Base-by-base conservation (phyloP, 106 monocot genomes). In the Acorus calamus region DNA sequence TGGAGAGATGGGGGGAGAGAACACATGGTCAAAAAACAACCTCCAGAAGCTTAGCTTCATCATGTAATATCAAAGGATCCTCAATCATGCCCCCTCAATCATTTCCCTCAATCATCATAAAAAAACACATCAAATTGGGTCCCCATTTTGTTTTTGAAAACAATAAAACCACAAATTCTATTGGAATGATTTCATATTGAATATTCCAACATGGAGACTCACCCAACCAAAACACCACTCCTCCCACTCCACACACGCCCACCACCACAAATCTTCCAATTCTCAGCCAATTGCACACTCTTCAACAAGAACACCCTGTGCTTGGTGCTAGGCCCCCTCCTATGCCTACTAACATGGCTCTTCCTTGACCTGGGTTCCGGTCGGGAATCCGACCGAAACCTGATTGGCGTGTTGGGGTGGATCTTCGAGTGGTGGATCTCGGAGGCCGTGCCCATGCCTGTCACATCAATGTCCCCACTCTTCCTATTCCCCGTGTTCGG, bases 351-450 rank as follows among this genome's bases (percentile, higher is more conserved):
- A 11, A 65, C 92, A 49, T 74, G 61, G 67, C 53, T 79, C 68
- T 64, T 78, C 42, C 74, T 81, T 70, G 79, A 86, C 59, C 59
- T 80, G 68, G 75, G 55, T 28, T 28, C 28, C 46, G 92, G 77
- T 53, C 63, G 58, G 60, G 49, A 57, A 9, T 11, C 72, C 28
- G 75, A 77, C 59, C 72, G 80, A 54, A 85, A 88, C 79, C 85
- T 92, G 98, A 80, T 98, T 2, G 98, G 78, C 0, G 98, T 74
- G 2, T 74, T 98, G 6, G 54, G 81, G 1, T 98, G 98, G 98
- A 59, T 98, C 51, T 92, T 98, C 62, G 6, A 79, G 2, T 98
- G 98, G 98, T 98, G 98, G 92, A 53, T 98, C 14, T 85, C 98
- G 3, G 83, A 86, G 41, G 87, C 98, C 2, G 80, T 98, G 0